Evolutionary conservation across 345 rosid species (phyloP), one percentile per base, ranked within the genome.

Genomic region (Dipteronia dyeriana): DNA sequence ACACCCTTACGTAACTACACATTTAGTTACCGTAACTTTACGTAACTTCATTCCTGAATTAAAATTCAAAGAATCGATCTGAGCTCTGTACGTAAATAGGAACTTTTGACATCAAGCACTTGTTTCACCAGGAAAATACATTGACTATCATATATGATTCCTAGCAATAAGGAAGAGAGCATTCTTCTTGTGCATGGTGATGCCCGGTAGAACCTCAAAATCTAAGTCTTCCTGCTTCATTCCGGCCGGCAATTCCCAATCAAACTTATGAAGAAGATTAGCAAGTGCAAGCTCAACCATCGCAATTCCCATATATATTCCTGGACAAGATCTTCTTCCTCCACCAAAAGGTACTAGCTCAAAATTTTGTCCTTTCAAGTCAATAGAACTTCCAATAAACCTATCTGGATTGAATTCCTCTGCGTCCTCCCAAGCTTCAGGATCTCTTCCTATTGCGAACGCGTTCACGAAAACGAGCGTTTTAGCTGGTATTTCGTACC

Each of bases 381-480:
- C 63, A 0, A 59, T 20, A 20, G 1, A 7, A 20, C 63, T 59
- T 22, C 53, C 71, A 9, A 68, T 38, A 39, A 68, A 68, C 43
- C 71, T 68, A 1, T 68, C 71, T 2, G 71, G 71, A 38, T 38
- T 5, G 53, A 68, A 68, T n/a, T 68, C 71, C 41, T 68, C 71
- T 0, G 9, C 19, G 14, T 68, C 41, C 43, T 39, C 39, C 67
- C 67, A 63, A 23, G 67, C 39, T 26, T 63, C 67, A 26, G 67
- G 67, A 29, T 63, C 67, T n/a, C 71, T 68, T 38, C 54, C 51
- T 2, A 89, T 89, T 5, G 83, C 79, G 88, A 89, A 87, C 84
- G 75, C 56, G 7, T 45, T 57, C 14, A 60, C 20, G 2, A 11
- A 63, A 38, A 47, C 54, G 2, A 77, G 23, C 0, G 16, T 20